Evolutionary conservation across 352 stramenopile genomes (phyloP).

Genomic region (Globisporangium mamillatum): DNA sequence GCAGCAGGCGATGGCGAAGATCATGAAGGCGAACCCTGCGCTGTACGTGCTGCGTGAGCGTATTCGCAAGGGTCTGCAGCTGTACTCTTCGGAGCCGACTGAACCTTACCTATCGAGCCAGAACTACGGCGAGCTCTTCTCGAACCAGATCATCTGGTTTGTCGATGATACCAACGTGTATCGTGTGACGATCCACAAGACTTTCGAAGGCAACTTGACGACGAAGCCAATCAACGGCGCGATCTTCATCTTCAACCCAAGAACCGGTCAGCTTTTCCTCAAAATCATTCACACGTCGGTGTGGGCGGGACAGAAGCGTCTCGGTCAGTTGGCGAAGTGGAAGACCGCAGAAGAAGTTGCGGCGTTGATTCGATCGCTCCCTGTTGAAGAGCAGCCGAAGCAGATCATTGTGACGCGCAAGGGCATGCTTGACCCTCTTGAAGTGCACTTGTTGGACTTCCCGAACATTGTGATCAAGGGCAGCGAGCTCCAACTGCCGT

Average conservation of each 20-base stretch:
- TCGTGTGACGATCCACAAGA: slow-evolving; percentile 99
- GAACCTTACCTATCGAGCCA: slow-evolving; percentile 99
- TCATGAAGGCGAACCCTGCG: slow-evolving; percentile 99
- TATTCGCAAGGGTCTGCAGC: slow-evolving; percentile 99
- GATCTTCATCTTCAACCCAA: slow-evolving; percentile 99
- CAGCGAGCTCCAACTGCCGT: slow-evolving; percentile 98
- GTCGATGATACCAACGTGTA: slow-evolving; percentile 99
- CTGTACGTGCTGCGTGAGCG: slow-evolving; percentile 99
- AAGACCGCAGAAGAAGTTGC: slow-evolving; percentile 99
- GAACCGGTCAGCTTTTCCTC: slow-evolving; percentile 98
- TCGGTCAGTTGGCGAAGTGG: slow-evolving; percentile 99
- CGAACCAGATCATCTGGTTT: slow-evolving; percentile 99
- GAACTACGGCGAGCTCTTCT: slow-evolving; percentile 99
- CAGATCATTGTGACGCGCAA: slow-evolving; percentile 99
- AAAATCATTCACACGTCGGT: slow-evolving; percentile 99
- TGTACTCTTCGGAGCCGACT: slow-evolving; percentile 99
- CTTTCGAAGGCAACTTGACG: slow-evolving; percentile 98
- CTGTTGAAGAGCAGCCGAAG: slow-evolving; percentile 99
- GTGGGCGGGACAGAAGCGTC: slow-evolving; percentile 99
- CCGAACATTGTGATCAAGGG: slow-evolving; percentile 99
- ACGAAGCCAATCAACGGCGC: slow-evolving; percentile 99
- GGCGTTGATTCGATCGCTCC: slow-evolving; percentile 97
- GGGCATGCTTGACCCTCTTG: slow-evolving; percentile 98
- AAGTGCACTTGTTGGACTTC: slow-evolving; percentile 99
- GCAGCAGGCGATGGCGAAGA: slow-evolving; percentile 99